Evolutionary conservation across 2,329 filamentous ascomycete species (phyloP).

Genomic region (Lasiodiplodia gonubiensis): DNA sequence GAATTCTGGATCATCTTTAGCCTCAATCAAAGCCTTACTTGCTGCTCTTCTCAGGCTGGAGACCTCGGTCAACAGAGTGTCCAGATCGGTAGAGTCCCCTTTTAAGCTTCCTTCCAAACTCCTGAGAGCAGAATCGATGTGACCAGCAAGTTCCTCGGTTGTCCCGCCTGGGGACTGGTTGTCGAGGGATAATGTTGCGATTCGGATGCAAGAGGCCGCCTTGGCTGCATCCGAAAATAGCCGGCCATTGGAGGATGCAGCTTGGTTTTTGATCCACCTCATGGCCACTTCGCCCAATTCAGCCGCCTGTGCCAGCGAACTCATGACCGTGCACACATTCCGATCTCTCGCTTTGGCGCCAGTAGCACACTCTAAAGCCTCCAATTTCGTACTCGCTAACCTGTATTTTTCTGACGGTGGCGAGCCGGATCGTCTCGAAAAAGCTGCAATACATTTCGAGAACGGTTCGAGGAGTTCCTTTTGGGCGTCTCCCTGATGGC

Average conservation of each 20-base stretch:
- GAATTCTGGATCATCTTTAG: conserved; percentile 5
- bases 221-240: conserved; percentile 36
- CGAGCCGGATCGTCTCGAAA: conserved; percentile 58
- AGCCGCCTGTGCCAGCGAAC: conserved; percentile 44
- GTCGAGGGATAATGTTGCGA: conserved; percentile 42
- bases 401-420: conserved; percentile 48
- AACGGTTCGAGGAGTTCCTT: conserved; percentile 72
- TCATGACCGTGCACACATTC: conserved; percentile 35
- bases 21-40: conserved; percentile 35
- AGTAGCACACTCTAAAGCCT: neutral
- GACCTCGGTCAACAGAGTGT: conserved; percentile 43
- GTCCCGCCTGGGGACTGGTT: conserved; percentile 34
- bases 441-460: conserved; percentile 66
- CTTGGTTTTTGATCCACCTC: conserved; percentile 36
- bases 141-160: conserved; percentile 32
- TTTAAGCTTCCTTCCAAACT: conserved; percentile 39
- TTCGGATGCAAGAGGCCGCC: conserved; percentile 37
- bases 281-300: conserved; percentile 42
- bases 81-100: conserved; percentile 42
- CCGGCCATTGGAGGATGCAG: conserved; percentile 28
- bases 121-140: conserved; percentile 36
- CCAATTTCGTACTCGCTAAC: conserved; percentile 34
- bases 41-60: conserved; percentile 34
- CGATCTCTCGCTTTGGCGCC: neutral
- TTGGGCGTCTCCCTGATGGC: conserved; percentile 64